Evolutionary conservation across 2,329 filamentous ascomycete genomes (phyloP), one percentile per base, ranked within the genome.

Genomic region (Exophiala sp.): DNA sequence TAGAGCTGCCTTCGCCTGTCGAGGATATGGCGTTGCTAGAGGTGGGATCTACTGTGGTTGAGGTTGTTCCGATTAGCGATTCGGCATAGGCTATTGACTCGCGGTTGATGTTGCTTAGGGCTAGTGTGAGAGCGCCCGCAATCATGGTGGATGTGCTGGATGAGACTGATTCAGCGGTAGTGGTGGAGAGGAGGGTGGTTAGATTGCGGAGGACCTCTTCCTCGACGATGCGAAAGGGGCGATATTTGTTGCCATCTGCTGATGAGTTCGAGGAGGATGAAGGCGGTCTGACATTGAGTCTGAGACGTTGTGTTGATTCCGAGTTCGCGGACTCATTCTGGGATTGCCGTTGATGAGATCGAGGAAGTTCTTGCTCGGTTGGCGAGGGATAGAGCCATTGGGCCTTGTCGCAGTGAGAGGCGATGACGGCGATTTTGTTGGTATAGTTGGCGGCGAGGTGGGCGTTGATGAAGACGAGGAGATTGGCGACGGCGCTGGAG

Each of bases 401-500:
- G 52, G 92, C 89, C 59, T 88, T 85, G 66, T 94, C 87, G 62
- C 85, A 86, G 69, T 99, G 94, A 7, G 90, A 90, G 33, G 92
- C 94, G 58, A 99, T 83, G 12, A 99, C 82, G 57, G 91, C 91
- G 45, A 97, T 89, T 70, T 92, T 88, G 73, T 97, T 97, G 50
- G 88, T 84, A 71, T 94, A 92, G 72, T 91, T 95, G 69, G 92
- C 91, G 62, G 94, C 91, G 32, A 99, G 81, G 69, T 99, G 95
- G 51, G 92, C 90, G 71, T 99, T 97, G 74, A 96, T 86, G 74
- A 96, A 97, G 75, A 99, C 87, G 66, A 97, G 86, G 60, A 97
- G 82, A 72, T 92, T 87, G 58, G 92, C 89, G 56, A 99, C 78
- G 57, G 90, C 90, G 66, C 87, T 86, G 46, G 88, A 88, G 57